phyloP scores from a whole-genome alignment of 2,329 filamentous ascomycete genomes.

The Chalaropsis thielavioides region DNA sequence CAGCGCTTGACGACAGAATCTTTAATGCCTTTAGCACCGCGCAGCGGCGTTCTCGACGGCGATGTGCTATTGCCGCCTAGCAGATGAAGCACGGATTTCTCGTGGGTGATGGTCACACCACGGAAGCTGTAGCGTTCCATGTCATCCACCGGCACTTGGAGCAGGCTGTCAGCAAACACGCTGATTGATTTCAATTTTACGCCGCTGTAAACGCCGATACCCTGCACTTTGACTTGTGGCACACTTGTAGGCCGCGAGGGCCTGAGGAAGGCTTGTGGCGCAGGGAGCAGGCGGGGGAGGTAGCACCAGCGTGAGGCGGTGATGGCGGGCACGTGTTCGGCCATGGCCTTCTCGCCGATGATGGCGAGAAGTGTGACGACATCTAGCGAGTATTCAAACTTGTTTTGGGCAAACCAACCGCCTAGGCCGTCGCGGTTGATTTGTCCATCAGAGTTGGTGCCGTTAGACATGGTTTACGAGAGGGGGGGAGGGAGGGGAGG shows the following conservation, averaged over 20 bases:
- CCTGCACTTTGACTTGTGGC: conserved; percentile 38
- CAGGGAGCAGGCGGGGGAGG: conserved; percentile 46
- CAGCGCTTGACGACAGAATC: too few species aligned
- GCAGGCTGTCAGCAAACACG: conserved; percentile 39
- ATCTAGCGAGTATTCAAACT: conserved; percentile 40
- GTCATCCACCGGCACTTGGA: conserved; percentile 26
- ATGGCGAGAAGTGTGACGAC: conserved; percentile 49
- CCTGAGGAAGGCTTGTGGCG: conserved; percentile 47
- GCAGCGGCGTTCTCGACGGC: too few species aligned
- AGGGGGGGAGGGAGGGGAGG: too few species aligned
- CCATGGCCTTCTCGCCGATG: conserved; percentile 45
- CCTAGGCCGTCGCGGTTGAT: conserved; percentile 12
- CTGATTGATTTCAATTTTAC: conserved; percentile 40
- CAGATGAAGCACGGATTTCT: too few species aligned
- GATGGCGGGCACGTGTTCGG: conserved; percentile 42
- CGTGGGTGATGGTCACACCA: conserved; percentile 38
- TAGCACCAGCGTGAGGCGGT: conserved; percentile 44
- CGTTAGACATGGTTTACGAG: neutral
- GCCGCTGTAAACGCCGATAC: conserved; percentile 45
- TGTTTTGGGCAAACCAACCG: conserved; percentile 31
- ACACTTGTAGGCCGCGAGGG: conserved; percentile 40
- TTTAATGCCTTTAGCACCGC: too few species aligned
- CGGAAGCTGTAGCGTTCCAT: conserved; percentile 30
- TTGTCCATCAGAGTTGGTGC: conserved; percentile 6
- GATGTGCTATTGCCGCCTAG: too few species aligned